Conservation (phyloP, 1,284 basidiomycete species). For the Ustilago shanxiensis region DNA sequence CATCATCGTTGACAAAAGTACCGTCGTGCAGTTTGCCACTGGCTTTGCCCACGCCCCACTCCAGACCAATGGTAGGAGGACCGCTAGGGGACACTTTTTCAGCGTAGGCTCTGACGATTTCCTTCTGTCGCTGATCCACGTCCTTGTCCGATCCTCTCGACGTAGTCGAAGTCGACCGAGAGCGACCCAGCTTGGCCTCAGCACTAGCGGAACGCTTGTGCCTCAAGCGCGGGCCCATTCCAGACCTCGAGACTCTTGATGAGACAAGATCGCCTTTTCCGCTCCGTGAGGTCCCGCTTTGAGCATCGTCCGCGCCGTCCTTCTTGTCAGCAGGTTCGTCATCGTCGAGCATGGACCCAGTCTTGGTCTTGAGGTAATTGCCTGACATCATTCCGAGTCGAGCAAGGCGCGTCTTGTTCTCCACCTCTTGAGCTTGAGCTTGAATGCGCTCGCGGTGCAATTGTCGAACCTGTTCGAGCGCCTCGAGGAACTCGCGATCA, state of each 20-base stretch:
- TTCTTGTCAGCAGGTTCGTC: background rate
- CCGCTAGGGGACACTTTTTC: constrained; percentile 24
- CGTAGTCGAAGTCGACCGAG: constrained; percentile 6
- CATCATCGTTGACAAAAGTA: constrained; percentile 63
- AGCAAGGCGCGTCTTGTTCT: constrained; percentile 39
- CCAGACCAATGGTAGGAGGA: constrained; percentile 34
- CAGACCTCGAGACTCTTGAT: background rate
- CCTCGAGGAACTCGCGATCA: constrained; percentile 62
- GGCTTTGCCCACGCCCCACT: constrained; percentile 58
- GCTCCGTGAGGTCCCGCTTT: background rate
- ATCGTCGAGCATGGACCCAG: constrained; percentile 26
- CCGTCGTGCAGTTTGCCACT: constrained; percentile 59
- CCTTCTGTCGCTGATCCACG: constrained; percentile 48
- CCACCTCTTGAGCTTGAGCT: constrained; percentile 32
- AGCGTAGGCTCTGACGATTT: constrained; percentile 38
- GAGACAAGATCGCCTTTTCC: background rate
- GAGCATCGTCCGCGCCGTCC: background rate
- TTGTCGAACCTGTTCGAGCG: constrained; percentile 58
- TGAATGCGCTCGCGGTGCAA: constrained; percentile 56
- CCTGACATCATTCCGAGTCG: constrained; percentile 41
- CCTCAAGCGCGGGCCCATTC: constrained; percentile 2
- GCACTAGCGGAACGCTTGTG: constrained; percentile 40
- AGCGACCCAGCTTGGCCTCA: constrained; percentile 21
- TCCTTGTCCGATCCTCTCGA: constrained; percentile 14
- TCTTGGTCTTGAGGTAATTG: constrained; percentile 33